Base-by-base conservation (phyloP, 164 flowering plant genomes). In the Umbilicus rupestris region DNA sequence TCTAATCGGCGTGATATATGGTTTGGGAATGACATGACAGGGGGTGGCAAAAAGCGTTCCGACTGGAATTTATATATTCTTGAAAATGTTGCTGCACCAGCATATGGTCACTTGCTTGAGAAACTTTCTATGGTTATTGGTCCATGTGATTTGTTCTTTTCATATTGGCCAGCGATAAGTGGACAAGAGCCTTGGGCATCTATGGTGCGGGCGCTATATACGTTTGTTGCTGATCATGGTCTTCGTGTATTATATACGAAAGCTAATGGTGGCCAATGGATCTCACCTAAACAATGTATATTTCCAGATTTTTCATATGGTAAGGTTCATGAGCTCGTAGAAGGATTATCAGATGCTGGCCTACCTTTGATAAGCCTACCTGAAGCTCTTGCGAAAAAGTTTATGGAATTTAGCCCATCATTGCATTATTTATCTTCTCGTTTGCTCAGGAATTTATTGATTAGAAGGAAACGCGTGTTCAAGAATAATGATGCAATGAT, bases 11-110 rank as follows among this genome's bases (percentile, higher is more conserved):
- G 98, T 76, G 98, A 94, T 74, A 90, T 94, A 70, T 94, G 97
- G 98, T 90, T 89, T 80, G 97, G 98, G 26, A 85, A 81, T 81
- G 98, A 94, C 85, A 94, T 94, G 98, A 83, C 93, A 29, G 98
- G 98, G 70, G 96, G 90, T 73, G 98, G 98, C 44, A 90, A 88
- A 73, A 80, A 73, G 68, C 92, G 98, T 20, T 89, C 98, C 15
- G 98, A 94, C 58, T 94, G 97, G 98, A 94, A 94, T 78, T 71
- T 81, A 57, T 81, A 81, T 74, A 84, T 94, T 63, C 94, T 90
- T 78, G 91, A 94, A 78, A 85, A 84, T 74, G 89, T 89, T 74
- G 87, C 78, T 74, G 89, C 96, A 47, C 97, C 95, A 70, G 98
- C 98, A 59, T 94, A 87, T 81, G 90, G 85, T 70, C 87, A 73